Evolutionary conservation across 768 basidiomycete genomes (phyloP).

Genomic region (Ramaria rubella): DNA sequence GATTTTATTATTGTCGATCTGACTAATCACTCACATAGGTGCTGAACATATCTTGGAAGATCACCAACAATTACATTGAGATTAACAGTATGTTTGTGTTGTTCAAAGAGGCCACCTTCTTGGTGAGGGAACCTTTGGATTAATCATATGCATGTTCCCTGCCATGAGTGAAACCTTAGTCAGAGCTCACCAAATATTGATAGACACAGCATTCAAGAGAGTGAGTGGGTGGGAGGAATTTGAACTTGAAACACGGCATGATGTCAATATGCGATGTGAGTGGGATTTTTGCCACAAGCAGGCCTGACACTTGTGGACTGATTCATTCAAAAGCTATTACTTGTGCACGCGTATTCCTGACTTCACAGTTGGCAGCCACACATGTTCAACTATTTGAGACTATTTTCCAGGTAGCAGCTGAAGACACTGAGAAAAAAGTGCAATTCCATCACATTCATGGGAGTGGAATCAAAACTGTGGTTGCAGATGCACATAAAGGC

Average conservation of each 20-base stretch:
- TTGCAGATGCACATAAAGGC: slow-evolving; percentile 23
- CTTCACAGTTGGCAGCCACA: slow-evolving; percentile 21
- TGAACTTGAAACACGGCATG: slow-evolving; percentile 13
- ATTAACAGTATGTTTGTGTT: slow-evolving; percentile 19
- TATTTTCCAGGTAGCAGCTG: slow-evolving; percentile 18
- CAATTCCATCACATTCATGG: slow-evolving; percentile 23
- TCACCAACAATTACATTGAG: background rate
- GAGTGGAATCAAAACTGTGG: slow-evolving; percentile 15
- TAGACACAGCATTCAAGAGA: slow-evolving; percentile 16
- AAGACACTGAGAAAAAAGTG: slow-evolving; percentile 18
- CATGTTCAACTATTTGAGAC: slow-evolving; percentile 19
- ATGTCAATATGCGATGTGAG: slow-evolving; percentile 7
- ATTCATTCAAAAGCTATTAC: too few species aligned
- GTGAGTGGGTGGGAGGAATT: slow-evolving; percentile 13
- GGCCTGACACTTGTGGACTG: too few species aligned
- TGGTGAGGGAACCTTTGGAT: slow-evolving; percentile 5
- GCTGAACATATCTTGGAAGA: slow-evolving; percentile 7
- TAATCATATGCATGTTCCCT: slow-evolving; percentile 21
- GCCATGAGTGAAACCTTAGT: slow-evolving; percentile 16
- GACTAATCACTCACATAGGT: background rate
- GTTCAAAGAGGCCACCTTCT: slow-evolving; percentile 14
- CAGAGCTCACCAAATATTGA: slow-evolving; percentile 1
- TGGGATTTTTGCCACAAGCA: too few species aligned
- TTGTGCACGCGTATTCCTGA: slow-evolving; percentile 20
- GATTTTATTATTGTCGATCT: background rate